Evolutionary conservation across 352 stramenopile species (phyloP).

Genomic region (Globisporangium paddicum): DNA sequence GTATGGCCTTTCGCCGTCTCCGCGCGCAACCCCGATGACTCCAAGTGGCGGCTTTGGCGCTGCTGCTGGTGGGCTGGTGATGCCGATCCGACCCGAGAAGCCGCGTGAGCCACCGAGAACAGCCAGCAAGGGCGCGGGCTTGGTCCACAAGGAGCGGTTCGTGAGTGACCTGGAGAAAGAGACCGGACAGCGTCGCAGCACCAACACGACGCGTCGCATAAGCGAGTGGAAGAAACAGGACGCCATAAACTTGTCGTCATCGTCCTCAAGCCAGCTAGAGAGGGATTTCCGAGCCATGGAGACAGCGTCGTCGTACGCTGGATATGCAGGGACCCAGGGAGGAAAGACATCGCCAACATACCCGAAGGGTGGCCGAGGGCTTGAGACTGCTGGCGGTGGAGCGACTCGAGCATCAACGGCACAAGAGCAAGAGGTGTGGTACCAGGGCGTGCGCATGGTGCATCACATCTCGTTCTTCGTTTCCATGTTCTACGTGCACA

Average conservation of each 20-base stretch:
- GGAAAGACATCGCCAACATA: slow-evolving; percentile 11
- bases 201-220: slow-evolving; percentile 20
- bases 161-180: slow-evolving; percentile 68
- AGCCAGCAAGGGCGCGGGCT: slow-evolving; percentile 16
- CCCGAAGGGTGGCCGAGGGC: background rate
- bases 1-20: slow-evolving; percentile 6
- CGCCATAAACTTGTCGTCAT: slow-evolving; percentile 19
- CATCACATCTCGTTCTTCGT: slow-evolving; percentile 67
- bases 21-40: slow-evolving; percentile 8
- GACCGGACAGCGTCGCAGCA: slow-evolving; percentile 53
- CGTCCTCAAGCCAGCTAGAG: slow-evolving; percentile 37
- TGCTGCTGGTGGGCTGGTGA: slow-evolving; percentile 7
- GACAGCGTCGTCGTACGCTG: background rate
- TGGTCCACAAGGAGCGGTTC: slow-evolving; percentile 64
- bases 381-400: background rate
- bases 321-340: slow-evolving; percentile 5
- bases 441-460: slow-evolving; percentile 60
- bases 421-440: slow-evolving; percentile 60
- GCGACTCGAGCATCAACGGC: background rate
- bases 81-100: slow-evolving; percentile 52
- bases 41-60: background rate
- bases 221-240: slow-evolving; percentile 34
- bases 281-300: slow-evolving; percentile 41
- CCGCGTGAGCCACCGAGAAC: slow-evolving; percentile 22
- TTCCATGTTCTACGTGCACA: slow-evolving; percentile 61